Conservation (phyloP, 208 protist genomes). For the Wallacemonas sp. region DNA sequence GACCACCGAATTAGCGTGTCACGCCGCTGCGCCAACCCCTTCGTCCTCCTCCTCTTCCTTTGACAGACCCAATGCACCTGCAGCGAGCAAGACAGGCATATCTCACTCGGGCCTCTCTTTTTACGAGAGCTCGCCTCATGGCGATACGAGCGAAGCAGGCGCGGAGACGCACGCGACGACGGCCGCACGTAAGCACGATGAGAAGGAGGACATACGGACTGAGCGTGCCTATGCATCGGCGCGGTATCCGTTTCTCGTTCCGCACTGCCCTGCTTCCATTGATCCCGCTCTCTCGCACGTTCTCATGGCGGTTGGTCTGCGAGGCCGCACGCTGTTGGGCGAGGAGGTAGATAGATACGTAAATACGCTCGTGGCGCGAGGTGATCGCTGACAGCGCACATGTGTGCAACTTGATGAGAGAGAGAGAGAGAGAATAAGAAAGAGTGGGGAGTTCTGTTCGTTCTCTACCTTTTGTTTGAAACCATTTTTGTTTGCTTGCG, state of each 20-base stretch:
- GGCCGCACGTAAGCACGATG: neutral
- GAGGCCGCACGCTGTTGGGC: slow-evolving; percentile 1
- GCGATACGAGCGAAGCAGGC: neutral
- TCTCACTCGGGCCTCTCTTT: too few species aligned
- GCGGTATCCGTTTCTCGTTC: neutral
- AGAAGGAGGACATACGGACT: neutral
- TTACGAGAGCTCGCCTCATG: too few species aligned
- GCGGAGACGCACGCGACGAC: neutral
- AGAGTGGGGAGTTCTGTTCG: neutral
- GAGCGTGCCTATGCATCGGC: neutral
- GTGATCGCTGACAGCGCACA: neutral
- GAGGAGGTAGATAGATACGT: slow-evolving; percentile 8
- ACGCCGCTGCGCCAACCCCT: too few species aligned
- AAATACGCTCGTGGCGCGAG: neutral
- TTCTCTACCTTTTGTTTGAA: too few species aligned
- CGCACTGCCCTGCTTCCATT: slow-evolving; percentile 1
- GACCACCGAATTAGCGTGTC: neutral
- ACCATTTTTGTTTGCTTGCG: too few species aligned
- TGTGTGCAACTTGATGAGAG: neutral
- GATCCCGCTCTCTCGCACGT: slow-evolving; percentile 6
- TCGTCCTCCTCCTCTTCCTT: too few species aligned
- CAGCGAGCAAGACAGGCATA: too few species aligned
- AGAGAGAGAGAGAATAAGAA: neutral
- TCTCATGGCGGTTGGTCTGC: slow-evolving; percentile 8
- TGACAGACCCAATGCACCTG: too few species aligned